phyloP scores from a whole-genome alignment of 75 land plant species.

The Larix kaempferi region DNA sequence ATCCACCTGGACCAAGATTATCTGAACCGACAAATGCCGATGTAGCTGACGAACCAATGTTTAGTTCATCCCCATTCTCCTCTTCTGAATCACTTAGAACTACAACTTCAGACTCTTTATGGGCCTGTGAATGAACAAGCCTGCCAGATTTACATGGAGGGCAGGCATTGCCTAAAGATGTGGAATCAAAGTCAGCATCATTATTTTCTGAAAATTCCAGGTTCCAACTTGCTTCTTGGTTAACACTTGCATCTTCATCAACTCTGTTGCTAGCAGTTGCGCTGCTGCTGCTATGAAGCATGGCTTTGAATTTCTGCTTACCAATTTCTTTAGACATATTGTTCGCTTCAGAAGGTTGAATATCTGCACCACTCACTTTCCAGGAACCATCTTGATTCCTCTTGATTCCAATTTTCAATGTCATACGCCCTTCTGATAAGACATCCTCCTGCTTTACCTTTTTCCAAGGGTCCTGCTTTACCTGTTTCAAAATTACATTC shows the following conservation, averaged over 20 bases:
- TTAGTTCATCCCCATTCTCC: slow-evolving; percentile 26
- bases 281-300: slow-evolving; percentile 22
- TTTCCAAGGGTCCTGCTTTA: slow-evolving; percentile 58
- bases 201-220: slow-evolving; percentile 43
- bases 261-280: slow-evolving; percentile 78
- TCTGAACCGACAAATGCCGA: slow-evolving; percentile 22
- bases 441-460: slow-evolving; percentile 24
- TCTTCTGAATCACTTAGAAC: slow-evolving; percentile 96
- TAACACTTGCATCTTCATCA: slow-evolving; percentile 85
- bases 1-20: slow-evolving; percentile 7
- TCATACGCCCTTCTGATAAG: slow-evolving; percentile 43
- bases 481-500: neutral
- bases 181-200: slow-evolving; percentile 51
- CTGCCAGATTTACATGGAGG: slow-evolving; percentile 16
- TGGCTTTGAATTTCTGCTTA: too few relatives aligned
- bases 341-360: slow-evolving; percentile 7
- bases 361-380: slow-evolving; percentile 56
- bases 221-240: slow-evolving; percentile 81
- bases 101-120: slow-evolving; percentile 56
- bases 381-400: slow-evolving; percentile 75
- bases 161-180: slow-evolving; percentile 23
- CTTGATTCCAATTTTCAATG: slow-evolving; percentile 72
- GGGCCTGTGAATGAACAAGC: slow-evolving; percentile 22
- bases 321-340: neutral
- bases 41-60: slow-evolving; percentile 35